A percentile compares a stretch with the other conserved stretches of the same genome.
Evolutionary conservation across 148 eudicot species (phyloP).

Genomic region (Dianthus caryophyllus): DNA sequence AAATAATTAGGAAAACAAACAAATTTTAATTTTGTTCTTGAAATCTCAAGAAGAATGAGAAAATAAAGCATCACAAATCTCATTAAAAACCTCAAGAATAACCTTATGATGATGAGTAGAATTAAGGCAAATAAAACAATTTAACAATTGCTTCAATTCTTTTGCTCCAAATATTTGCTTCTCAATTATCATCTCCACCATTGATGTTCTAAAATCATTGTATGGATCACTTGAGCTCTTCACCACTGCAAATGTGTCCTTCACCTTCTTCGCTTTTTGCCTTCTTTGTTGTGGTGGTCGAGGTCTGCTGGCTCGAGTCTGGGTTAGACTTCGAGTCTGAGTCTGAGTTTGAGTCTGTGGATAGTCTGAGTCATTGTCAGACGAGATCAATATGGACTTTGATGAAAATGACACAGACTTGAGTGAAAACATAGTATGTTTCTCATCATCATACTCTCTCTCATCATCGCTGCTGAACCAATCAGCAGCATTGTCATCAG

Average conservation of each 20-base stretch:
- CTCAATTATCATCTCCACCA: constrained; percentile 81
- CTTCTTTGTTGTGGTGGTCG: constrained; percentile 29
- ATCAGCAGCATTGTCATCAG: constrained; percentile 28
- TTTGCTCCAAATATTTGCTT: constrained; percentile 47
- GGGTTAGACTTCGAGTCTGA: not conserved
- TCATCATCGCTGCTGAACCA: constrained; percentile 56
- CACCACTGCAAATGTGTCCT: constrained; percentile 57
- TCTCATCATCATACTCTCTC: constrained; percentile 35
- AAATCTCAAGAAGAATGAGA: constrained; percentile 28
- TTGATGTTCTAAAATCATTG: constrained; percentile 61
- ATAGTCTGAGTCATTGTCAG: constrained; percentile 28
- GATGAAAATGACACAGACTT: constrained; percentile 42
- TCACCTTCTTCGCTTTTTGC: no score
- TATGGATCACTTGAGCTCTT: constrained; percentile 73
- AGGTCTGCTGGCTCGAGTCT: constrained; percentile 9
- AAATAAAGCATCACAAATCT: constrained; percentile 69
- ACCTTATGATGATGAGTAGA: constrained; percentile 54
- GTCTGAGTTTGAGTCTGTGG: not conserved
- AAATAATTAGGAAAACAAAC: not conserved
- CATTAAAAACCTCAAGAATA: constrained; percentile 55
- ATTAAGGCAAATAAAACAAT: constrained; percentile 60
- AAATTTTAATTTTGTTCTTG: not conserved
- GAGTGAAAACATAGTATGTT: constrained; percentile 43
- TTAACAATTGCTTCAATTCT: constrained; percentile 43
- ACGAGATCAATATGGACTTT: constrained; percentile 40